A percentile compares a stretch with the other conserved stretches of the same genome.
phyloP scores from a whole-genome alignment of 306 rosid species.

The Macrotyloma uniflorum region DNA sequence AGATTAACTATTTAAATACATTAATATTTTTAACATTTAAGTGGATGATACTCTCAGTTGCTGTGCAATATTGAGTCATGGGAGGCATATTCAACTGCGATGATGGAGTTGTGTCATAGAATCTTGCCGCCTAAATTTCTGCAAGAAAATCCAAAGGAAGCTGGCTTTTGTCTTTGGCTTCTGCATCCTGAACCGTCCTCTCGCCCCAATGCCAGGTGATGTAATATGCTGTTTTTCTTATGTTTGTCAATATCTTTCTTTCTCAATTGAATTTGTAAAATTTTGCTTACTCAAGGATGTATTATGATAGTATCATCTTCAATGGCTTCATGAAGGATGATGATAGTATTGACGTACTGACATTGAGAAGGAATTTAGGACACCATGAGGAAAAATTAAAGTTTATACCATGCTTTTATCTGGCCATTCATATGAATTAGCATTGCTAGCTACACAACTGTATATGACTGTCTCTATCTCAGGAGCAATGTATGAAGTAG shows the following conservation, averaged over 20 bases:
- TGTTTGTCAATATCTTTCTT: constrained; percentile 3
- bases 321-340: constrained; percentile 7
- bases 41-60: constrained; percentile 56
- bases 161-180: constrained; percentile 95
- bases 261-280: background rate
- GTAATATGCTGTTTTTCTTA: background rate
- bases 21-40: constrained; percentile 34
- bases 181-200: constrained; percentile 91
- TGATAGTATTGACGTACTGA: background rate
- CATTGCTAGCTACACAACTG: background rate
- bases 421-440: background rate
- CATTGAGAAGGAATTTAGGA: background rate
- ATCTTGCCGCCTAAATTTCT: constrained; percentile 87
- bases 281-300: background rate
- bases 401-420: constrained; percentile 8
- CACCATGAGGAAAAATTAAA: background rate
- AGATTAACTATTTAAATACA: background rate
- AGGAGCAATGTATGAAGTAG: background rate
- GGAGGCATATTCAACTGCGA: constrained; percentile 53
- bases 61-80: constrained; percentile 56
- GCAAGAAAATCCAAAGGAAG: constrained; percentile 77
- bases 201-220: constrained; percentile 82
- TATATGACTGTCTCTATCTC: background rate
- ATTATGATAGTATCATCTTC: background rate
- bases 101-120: constrained; percentile 71